A percentile compares a stretch with the other conserved stretches of the same genome.
Conservation (phyloP, 257 asterid genomes). For the Solanum acaule region DNA sequence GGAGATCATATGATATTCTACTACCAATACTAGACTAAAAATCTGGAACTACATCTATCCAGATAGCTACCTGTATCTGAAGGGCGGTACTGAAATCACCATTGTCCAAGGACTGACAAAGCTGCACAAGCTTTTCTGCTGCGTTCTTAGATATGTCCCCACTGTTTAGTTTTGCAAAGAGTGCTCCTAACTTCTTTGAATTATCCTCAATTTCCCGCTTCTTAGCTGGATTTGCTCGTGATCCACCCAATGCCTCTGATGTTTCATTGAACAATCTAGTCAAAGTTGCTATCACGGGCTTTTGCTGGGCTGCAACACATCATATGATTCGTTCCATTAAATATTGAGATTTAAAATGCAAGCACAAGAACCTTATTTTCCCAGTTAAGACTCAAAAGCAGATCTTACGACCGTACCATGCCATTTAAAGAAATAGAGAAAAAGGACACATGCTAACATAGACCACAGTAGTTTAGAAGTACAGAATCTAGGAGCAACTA, state of each 20-base stretch:
- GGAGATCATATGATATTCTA: not conserved
- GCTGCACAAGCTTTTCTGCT: constrained; percentile 81
- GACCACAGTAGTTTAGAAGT: not conserved
- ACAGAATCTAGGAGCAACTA: not conserved
- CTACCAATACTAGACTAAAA: not conserved
- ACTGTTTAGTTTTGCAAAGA: constrained; percentile 71
- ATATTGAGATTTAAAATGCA: not conserved
- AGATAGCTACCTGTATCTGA: constrained; percentile 65
- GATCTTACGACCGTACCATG: not conserved
- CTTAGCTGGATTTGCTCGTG: constrained; percentile 85
- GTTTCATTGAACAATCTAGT: constrained; percentile 87
- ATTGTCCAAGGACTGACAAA: constrained; percentile 78
- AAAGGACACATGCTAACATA: not conserved
- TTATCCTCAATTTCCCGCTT: constrained; percentile 93
- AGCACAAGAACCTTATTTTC: not conserved
- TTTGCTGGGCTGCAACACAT: constrained; percentile 69
- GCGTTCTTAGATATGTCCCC: constrained; percentile 91
- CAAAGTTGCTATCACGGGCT: constrained; percentile 76
- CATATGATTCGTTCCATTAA: not conserved
- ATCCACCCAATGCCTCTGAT: constrained; percentile 81
- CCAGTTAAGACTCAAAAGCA: not conserved
- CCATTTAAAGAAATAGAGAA: not conserved
- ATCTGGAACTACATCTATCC: not conserved
- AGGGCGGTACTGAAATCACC: constrained; percentile 83
- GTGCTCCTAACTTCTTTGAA: constrained; percentile 79